Evolutionary conservation across 139 green algal species (phyloP).

Genomic region (Pleodorina starrii): DNA sequence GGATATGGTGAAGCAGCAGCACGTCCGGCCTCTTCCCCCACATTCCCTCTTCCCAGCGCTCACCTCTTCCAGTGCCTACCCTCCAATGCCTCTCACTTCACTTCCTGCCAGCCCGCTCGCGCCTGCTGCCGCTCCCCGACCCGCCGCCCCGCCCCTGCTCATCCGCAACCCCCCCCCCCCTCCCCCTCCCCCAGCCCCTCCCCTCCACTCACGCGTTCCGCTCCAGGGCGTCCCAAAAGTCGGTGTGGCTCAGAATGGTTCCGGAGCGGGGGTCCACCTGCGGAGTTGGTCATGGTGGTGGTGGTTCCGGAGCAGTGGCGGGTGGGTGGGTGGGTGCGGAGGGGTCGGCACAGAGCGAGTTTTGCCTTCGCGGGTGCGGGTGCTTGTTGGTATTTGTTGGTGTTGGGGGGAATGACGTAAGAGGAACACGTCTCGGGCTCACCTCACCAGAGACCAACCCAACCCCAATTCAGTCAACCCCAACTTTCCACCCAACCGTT

Average conservation of each 20-base stretch:
- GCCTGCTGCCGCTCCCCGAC: neutral
- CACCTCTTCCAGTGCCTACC: neutral
- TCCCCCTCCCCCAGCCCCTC: neutral
- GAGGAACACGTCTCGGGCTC: no score
- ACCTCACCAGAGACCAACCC: no score
- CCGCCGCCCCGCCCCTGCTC: neutral
- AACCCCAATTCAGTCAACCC: no score
- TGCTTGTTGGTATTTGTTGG: no score
- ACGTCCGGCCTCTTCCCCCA: neutral
- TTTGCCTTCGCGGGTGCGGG: no score
- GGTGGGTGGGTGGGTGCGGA: no score
- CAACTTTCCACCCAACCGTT: no score
- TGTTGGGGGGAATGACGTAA: no score
- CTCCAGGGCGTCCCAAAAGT: constrained; percentile 70
- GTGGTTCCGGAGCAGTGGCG: no score
- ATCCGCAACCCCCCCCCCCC: neutral
- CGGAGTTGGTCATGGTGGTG: constrained; percentile 53
- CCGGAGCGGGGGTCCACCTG: constrained; percentile 67
- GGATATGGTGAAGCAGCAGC: no score
- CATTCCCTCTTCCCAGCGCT: neutral
- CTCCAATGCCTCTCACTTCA: neutral
- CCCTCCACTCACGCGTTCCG: constrained; percentile 61
- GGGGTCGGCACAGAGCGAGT: no score
- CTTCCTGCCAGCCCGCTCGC: neutral
- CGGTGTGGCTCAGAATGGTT: constrained; percentile 62